Conservation (phyloP, 2,329 filamentous ascomycete species). For the Zalaria obscura region DNA sequence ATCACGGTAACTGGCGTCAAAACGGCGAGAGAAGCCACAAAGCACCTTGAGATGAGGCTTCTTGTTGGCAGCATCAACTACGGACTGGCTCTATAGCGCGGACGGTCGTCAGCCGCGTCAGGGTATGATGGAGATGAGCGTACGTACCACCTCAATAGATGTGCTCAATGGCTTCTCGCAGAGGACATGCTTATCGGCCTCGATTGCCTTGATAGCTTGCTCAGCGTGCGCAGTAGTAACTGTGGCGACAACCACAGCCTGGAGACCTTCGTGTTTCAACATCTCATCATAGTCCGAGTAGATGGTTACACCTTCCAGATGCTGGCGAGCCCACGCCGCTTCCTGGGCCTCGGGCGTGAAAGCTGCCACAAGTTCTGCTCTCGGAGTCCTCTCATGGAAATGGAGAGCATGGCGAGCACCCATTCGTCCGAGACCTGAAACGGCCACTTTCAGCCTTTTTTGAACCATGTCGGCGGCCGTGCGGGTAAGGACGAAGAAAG, state of each 20-base stretch:
- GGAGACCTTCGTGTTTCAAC: slow-evolving; percentile 39
- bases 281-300: slow-evolving; percentile 43
- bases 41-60: slow-evolving; percentile 50
- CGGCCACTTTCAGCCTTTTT: slow-evolving; percentile 29
- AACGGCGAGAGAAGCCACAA: slow-evolving; percentile 52
- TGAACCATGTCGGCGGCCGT: slow-evolving; percentile 13
- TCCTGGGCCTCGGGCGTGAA: slow-evolving; percentile 30
- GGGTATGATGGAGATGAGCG: neutral
- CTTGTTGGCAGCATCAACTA: slow-evolving; percentile 41
- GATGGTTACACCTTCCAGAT: slow-evolving; percentile 37
- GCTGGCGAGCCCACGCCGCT: slow-evolving; percentile 32
- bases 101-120: slow-evolving; percentile 1
- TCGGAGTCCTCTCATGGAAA: slow-evolving; percentile 31
- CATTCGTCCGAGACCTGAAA: slow-evolving; percentile 36
- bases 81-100: slow-evolving; percentile 38
- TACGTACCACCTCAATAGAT: slow-evolving; percentile 41
- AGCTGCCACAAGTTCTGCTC: slow-evolving; percentile 32
- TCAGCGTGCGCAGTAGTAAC: slow-evolving; percentile 43
- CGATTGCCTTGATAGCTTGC: slow-evolving; percentile 42
- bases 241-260: slow-evolving; percentile 41
- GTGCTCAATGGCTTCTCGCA: slow-evolving; percentile 49
- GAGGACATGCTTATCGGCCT: slow-evolving; percentile 40
- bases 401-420: slow-evolving; percentile 34
- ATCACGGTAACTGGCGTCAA: slow-evolving; percentile 51
- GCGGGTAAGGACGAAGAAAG: too few species aligned